phyloP scores from a whole-genome alignment of 495 filamentous ascomycete species.

The Parathielavia appendiculata region DNA sequence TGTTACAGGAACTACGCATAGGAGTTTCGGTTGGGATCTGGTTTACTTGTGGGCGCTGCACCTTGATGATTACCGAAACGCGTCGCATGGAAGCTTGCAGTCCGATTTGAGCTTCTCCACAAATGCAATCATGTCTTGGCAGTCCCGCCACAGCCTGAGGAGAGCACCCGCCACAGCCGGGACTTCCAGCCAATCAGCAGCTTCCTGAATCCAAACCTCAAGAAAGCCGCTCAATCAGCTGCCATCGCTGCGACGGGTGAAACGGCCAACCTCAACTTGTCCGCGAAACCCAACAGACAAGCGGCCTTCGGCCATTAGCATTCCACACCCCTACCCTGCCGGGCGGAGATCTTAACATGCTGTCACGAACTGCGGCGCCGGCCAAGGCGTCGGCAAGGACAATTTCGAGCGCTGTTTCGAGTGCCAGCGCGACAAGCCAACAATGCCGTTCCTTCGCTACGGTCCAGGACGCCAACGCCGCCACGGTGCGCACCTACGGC shows the following conservation, averaged over 20 bases:
- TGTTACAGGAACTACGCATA: not conserved
- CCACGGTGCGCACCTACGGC: slow-evolving; percentile 70
- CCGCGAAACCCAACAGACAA: slow-evolving; percentile 12
- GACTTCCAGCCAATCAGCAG: slow-evolving; percentile 27
- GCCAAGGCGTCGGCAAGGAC: slow-evolving; percentile 41
- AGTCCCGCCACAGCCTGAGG: not conserved
- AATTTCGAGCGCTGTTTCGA: slow-evolving; percentile 35
- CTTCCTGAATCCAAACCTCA: slow-evolving; percentile 27
- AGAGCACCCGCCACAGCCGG: slow-evolving; percentile 5
- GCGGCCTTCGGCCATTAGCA: slow-evolving; percentile 37
- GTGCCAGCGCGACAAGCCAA: slow-evolving; percentile 5
- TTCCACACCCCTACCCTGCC: slow-evolving; percentile 41
- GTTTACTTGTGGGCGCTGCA: not conserved
- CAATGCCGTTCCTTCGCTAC: slow-evolving; percentile 61
- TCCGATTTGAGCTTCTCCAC: slow-evolving; percentile 1
- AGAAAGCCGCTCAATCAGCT: slow-evolving; percentile 26
- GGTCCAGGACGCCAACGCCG: slow-evolving; percentile 74
- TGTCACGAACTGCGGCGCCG: slow-evolving; percentile 45
- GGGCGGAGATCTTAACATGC: slow-evolving; percentile 43
- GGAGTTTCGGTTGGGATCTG: not conserved
- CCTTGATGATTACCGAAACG: not conserved
- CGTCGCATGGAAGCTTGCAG: not conserved
- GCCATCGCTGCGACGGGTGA: slow-evolving; percentile 5
- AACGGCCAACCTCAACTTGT: slow-evolving; percentile 18
- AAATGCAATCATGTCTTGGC: slow-evolving; percentile 14